Conservation (phyloP, 2,329 filamentous ascomycete species). For the Verticillium nubilum region DNA sequence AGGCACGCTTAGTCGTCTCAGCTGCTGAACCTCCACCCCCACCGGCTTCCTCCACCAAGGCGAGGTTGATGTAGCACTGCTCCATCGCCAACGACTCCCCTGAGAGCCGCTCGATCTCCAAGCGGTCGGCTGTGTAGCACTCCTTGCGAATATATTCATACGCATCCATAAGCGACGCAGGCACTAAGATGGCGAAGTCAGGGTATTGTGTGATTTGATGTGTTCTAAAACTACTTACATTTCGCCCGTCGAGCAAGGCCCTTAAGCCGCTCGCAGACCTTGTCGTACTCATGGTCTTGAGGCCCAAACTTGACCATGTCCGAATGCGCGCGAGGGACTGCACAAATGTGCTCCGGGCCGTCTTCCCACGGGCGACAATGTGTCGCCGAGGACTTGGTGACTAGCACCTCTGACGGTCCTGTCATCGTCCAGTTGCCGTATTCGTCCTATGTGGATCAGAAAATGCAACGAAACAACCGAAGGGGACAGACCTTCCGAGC, state of each 20-base stretch:
- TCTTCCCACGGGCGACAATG: slow-evolving; percentile 16
- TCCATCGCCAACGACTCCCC: too few species aligned
- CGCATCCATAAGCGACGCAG: too few species aligned
- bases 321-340: slow-evolving; percentile 12
- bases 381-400: slow-evolving; percentile 18
- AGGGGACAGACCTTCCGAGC: slow-evolving; percentile 11
- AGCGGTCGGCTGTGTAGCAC: too few species aligned
- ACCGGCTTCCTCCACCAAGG: too few species aligned
- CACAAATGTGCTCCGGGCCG: slow-evolving; percentile 14
- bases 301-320: slow-evolving; percentile 18
- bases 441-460: slow-evolving; percentile 7
- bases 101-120: too few species aligned
- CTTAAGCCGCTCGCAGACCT: neutral
- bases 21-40: too few species aligned
- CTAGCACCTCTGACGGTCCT: slow-evolving; percentile 14
- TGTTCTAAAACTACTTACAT: neutral
- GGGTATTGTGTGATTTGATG: too few species aligned
- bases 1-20: too few species aligned
- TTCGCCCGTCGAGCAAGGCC: slow-evolving; percentile 4
- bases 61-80: too few species aligned
- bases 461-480: neutral
- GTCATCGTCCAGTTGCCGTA: slow-evolving; percentile 16
- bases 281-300: slow-evolving; percentile 13
- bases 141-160: too few species aligned
- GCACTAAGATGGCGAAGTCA: too few species aligned